These are phyloP conservation scores for Colletotrichum sp. DNA, from an alignment of 2,329 filamentous ascomycete genomes.

Conservation along the genomic window DNA sequence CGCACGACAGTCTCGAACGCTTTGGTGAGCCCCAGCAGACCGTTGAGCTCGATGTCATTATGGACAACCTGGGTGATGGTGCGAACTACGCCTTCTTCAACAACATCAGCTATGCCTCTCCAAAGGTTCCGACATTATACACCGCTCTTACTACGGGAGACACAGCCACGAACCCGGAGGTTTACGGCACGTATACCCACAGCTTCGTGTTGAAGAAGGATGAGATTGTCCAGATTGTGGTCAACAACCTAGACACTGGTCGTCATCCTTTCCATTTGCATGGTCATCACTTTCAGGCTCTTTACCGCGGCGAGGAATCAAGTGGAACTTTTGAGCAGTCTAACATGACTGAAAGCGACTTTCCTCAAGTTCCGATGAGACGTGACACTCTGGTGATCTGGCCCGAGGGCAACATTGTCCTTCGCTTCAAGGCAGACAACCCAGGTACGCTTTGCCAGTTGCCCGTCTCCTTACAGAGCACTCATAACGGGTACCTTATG, in stretches of 20 bases:
- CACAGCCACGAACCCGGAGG: constrained; percentile 57
- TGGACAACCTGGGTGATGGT: constrained; percentile 67
- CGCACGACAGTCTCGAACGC: constrained; percentile 68
- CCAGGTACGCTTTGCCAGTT: constrained; percentile 47
- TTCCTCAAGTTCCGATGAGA: constrained; percentile 64
- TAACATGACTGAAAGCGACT: constrained; percentile 48
- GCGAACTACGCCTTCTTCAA: constrained; percentile 72
- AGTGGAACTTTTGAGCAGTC: constrained; percentile 59
- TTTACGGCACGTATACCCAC: constrained; percentile 73
- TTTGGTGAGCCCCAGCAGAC: constrained; percentile 66
- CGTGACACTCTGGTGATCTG: constrained; percentile 72
- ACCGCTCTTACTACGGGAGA: constrained; percentile 71
- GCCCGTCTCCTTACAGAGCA: too few relatives aligned
- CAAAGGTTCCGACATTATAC: constrained; percentile 82
- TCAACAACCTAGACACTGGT: constrained; percentile 78
- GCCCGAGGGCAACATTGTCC: constrained; percentile 70
- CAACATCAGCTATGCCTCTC: constrained; percentile 75
- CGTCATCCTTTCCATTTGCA: constrained; percentile 82
- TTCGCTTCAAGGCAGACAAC: constrained; percentile 73
- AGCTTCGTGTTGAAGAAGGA: constrained; percentile 71
- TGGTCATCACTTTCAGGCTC: constrained; percentile 75
- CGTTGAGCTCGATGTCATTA: constrained; percentile 67
- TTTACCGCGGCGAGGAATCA: constrained; percentile 65
- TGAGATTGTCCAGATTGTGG: constrained; percentile 73
- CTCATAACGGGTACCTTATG: rapidly evolving